Conservation (phyloP, 2,329 filamentous ascomycete species). For the Talaromyces funiculosus region DNA sequence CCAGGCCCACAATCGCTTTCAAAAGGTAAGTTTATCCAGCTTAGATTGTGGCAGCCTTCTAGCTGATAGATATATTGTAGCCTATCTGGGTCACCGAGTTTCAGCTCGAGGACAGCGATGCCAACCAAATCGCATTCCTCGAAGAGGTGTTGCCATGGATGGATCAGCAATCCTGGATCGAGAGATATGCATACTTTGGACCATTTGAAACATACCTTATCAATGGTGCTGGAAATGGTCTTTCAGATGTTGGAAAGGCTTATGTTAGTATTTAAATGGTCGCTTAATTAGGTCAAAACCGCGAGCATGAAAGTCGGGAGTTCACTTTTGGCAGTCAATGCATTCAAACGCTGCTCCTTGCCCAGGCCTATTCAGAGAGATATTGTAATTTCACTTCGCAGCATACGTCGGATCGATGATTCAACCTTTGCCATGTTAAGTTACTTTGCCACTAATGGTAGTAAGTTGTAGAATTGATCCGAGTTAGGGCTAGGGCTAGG, state of each 20-base stretch:
- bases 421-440: too few species aligned
- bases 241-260: neutral
- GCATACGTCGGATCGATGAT: too few species aligned
- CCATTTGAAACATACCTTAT: neutral
- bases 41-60: neutral
- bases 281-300: neutral
- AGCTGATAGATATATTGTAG: neutral
- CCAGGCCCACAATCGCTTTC: neutral
- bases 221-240: neutral
- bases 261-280: neutral
- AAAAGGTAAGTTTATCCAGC: neutral
- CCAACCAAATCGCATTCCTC: neutral
- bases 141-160: neutral
- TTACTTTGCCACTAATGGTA: neutral
- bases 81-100: neutral
- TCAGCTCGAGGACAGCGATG: neutral
- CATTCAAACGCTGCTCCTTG: neutral
- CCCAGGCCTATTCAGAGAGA: too few species aligned
- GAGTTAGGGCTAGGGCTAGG: neutral
- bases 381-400: too few species aligned
- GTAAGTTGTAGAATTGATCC: too few species aligned
- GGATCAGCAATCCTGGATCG: neutral
- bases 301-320: neutral
- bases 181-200: neutral
- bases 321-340: neutral